phyloP scores from a whole-genome alignment of 192 early-diverging fungal genomes.

The Coemansia sp. region DNA sequence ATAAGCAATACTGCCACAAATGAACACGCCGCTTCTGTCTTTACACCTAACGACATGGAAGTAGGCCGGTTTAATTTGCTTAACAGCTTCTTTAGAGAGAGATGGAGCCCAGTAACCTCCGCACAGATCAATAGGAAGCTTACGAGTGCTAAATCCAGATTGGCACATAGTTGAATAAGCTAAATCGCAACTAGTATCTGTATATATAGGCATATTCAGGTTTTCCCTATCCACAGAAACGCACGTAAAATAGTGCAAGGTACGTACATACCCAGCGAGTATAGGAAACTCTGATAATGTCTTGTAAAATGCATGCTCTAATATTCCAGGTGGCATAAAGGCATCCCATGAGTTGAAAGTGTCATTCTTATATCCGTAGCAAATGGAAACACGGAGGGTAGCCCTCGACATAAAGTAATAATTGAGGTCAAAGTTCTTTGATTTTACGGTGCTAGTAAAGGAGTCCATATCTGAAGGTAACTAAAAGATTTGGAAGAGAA shows the following conservation, averaged over 20 bases:
- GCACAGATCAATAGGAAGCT: background rate
- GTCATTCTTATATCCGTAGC: conserved; percentile 18
- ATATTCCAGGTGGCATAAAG: conserved; percentile 19
- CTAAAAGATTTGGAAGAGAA: too few relatives aligned
- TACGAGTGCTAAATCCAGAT: conserved; percentile 1
- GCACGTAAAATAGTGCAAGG: background rate
- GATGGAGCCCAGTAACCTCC: background rate
- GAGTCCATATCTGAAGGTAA: conserved; percentile 5
- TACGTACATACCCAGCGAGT: conserved; percentile 11
- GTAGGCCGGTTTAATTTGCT: conserved; percentile 9
- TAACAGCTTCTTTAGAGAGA: background rate
- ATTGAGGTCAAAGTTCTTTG: conserved; percentile 9
- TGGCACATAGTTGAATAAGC: conserved; percentile 5
- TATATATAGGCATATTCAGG: conserved; percentile 33
- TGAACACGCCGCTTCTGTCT: conserved; percentile 26
- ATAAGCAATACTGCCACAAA: conserved; percentile 21
- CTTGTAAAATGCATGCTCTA: too few relatives aligned
- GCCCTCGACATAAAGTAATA: conserved; percentile 7
- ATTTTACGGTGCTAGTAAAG: too few relatives aligned
- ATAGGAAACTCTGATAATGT: conserved; percentile 24
- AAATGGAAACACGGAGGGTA: conserved; percentile 4
- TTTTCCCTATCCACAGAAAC: conserved; percentile 12
- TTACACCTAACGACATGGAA: conserved; percentile 8
- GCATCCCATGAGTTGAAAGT: background rate
- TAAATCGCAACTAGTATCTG: conserved; percentile 9